These are phyloP conservation scores for Cordia subcordata DNA, from an alignment of 257 asterid species.

Conservation along the genomic window DNA sequence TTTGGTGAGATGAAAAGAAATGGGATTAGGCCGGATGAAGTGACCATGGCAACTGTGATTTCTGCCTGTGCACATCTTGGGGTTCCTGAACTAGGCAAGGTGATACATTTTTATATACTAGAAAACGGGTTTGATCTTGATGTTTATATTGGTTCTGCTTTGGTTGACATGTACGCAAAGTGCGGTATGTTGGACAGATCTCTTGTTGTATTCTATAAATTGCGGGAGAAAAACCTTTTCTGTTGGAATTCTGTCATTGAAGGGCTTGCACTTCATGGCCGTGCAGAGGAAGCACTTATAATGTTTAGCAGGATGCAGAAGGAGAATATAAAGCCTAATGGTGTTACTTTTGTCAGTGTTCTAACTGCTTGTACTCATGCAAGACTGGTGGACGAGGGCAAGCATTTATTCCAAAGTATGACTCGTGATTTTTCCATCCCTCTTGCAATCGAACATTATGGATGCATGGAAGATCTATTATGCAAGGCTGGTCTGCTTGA, in stretches of 20 bases:
- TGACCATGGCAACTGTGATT: conserved; percentile 68
- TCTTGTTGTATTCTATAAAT: conserved; percentile 49
- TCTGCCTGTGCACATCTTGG: conserved; percentile 94
- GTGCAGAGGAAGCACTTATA: conserved; percentile 46
- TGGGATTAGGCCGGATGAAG: conserved; percentile 61
- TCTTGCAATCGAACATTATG: conserved; percentile 63
- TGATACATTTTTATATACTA: conserved; percentile 48
- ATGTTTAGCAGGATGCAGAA: conserved; percentile 45
- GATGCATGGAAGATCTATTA: conserved; percentile 68
- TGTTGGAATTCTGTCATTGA: conserved; percentile 71
- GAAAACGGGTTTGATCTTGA: conserved; percentile 32
- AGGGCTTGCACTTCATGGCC: conserved; percentile 67
- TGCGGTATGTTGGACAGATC: conserved; percentile 65
- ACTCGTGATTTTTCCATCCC: conserved; percentile 26
- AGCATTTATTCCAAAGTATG: conserved; percentile 43
- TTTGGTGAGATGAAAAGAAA: conserved; percentile 53
- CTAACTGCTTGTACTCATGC: conserved; percentile 68
- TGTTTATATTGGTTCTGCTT: conserved; percentile 55
- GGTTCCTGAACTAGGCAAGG: conserved; percentile 57
- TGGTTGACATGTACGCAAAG: conserved; percentile 70
- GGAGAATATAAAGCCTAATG: conserved; percentile 50
- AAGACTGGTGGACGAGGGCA: conserved; percentile 62
- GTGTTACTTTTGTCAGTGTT: conserved; percentile 55
- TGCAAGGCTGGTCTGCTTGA: conserved; percentile 57
- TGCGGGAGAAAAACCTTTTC: conserved; percentile 50